Evolutionary conservation across 78 protist genomes (phyloP).

Genomic region (Dictyostelium capitatum): DNA sequence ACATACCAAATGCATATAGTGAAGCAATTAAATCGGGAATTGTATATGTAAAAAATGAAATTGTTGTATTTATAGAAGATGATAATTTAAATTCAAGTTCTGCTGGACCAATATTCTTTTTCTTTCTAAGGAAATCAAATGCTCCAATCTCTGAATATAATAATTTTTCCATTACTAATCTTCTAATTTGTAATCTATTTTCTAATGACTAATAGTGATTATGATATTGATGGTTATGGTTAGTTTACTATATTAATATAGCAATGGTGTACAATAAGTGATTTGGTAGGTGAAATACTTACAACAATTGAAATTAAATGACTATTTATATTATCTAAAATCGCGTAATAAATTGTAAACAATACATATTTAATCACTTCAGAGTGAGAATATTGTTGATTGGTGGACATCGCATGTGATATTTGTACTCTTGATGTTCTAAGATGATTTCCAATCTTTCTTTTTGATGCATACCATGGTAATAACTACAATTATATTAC

Average conservation of each 20-base stretch:
- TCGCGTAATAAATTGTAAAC: slow-evolving; percentile 58
- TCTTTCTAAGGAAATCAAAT: slow-evolving; percentile 66
- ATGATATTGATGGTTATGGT: no score
- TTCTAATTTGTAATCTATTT: slow-evolving; percentile 58
- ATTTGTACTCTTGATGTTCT: slow-evolving; percentile 50
- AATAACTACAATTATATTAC: background rate
- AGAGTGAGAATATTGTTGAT: slow-evolving; percentile 25
- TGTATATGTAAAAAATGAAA: slow-evolving; percentile 73
- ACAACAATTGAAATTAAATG: slow-evolving; percentile 68
- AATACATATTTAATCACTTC: slow-evolving; percentile 44
- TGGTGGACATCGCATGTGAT: slow-evolving; percentile 67
- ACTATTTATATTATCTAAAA: slow-evolving; percentile 50
- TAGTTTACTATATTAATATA: background rate
- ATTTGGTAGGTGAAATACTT: background rate
- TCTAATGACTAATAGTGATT: slow-evolving; percentile 22
- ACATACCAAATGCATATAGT: slow-evolving; percentile 59
- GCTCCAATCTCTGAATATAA: slow-evolving; percentile 77
- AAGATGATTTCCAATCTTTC: slow-evolving; percentile 66
- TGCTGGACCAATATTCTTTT: slow-evolving; percentile 63
- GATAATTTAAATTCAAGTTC: slow-evolving; percentile 74
- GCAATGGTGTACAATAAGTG: background rate
- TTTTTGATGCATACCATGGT: slow-evolving; percentile 78
- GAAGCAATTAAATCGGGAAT: slow-evolving; percentile 56
- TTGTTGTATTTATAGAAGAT: slow-evolving; percentile 71
- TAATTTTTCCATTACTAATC: slow-evolving; percentile 74